Conservation (phyloP, 306 rosid genomes). For the Hylodesmum podocarpum region DNA sequence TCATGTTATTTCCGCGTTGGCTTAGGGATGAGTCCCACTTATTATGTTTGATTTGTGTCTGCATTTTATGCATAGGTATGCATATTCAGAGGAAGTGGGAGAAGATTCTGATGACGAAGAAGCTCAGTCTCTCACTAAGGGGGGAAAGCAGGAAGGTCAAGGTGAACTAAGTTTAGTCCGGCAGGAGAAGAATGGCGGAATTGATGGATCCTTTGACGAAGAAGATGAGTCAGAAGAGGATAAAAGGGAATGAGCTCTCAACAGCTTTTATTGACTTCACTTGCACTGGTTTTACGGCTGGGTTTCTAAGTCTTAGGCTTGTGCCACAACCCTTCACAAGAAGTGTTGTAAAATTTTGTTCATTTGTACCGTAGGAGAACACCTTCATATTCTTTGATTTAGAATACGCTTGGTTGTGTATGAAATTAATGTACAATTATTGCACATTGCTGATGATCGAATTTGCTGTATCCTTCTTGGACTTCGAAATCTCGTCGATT, state of each 20-base stretch:
- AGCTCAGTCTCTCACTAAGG: slow-evolving; percentile 60
- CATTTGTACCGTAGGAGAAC: slow-evolving; percentile 26
- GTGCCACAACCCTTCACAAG: slow-evolving; percentile 29
- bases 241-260: slow-evolving; percentile 64
- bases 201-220: slow-evolving; percentile 36
- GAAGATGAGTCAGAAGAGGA: slow-evolving; percentile 75
- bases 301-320: slow-evolving; percentile 26
- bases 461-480: background rate
- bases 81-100: slow-evolving; percentile 88
- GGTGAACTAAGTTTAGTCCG: slow-evolving; percentile 59
- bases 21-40: background rate
- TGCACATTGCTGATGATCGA: slow-evolving; percentile 24
- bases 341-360: slow-evolving; percentile 50
- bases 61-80: slow-evolving; percentile 56
- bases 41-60: slow-evolving; percentile 21
- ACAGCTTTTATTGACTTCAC: background rate
- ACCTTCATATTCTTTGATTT: slow-evolving; percentile 37
- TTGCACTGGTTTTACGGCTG: slow-evolving; percentile 8
- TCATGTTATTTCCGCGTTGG: background rate
- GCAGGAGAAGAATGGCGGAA: slow-evolving; percentile 56
- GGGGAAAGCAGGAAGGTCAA: slow-evolving; percentile 59
- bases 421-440: slow-evolving; percentile 45
- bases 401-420: slow-evolving; percentile 27
- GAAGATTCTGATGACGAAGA: slow-evolving; percentile 88
- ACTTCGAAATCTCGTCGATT: background rate